A percentile compares a stretch with the other conserved stretches of the same genome.
Evolutionary conservation across 768 basidiomycete species (phyloP).

Genomic region (Amanita fuliginea): DNA sequence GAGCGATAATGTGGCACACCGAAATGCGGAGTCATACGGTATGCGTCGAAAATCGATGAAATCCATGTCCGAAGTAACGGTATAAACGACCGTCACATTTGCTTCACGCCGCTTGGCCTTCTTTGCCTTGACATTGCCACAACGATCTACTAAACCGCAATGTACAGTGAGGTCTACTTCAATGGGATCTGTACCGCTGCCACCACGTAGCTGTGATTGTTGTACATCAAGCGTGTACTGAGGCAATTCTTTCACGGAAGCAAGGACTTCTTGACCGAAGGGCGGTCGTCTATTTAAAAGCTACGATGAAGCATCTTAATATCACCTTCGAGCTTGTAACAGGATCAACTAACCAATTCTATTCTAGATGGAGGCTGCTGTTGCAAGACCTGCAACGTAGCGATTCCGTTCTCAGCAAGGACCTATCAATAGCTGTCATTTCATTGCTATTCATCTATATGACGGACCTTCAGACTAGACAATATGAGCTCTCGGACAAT

Average conservation of each 20-base stretch:
- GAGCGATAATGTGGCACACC: background rate
- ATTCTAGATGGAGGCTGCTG: constrained; percentile 48
- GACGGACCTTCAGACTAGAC: background rate
- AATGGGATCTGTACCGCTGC: constrained; percentile 40
- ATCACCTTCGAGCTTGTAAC: background rate
- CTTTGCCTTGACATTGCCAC: constrained; percentile 16
- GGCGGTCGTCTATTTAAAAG: constrained; percentile 64
- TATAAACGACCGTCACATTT: constrained; percentile 64
- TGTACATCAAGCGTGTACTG: constrained; percentile 43
- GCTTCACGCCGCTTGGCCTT: constrained; percentile 32
- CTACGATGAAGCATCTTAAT: constrained; percentile 21
- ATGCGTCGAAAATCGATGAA: constrained; percentile 77
- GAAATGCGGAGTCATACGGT: constrained; percentile 31
- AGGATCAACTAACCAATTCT: constrained; percentile 39
- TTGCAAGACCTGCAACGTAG: constrained; percentile 44
- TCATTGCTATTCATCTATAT: background rate
- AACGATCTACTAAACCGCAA: constrained; percentile 37
- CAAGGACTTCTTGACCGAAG: constrained; percentile 63
- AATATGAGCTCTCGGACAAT: background rate
- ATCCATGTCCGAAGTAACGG: constrained; percentile 62
- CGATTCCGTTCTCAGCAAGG: constrained; percentile 64
- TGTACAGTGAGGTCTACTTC: constrained; percentile 44
- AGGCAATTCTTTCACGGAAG: constrained; percentile 53
- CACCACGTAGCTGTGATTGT: constrained; percentile 32
- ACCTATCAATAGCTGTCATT: constrained; percentile 30